Percentiles rank a stretch among this genome's conserved stretches.
phyloP scores from a whole-genome alignment of 345 rosid species.

The Bruguiera sexangula region DNA sequence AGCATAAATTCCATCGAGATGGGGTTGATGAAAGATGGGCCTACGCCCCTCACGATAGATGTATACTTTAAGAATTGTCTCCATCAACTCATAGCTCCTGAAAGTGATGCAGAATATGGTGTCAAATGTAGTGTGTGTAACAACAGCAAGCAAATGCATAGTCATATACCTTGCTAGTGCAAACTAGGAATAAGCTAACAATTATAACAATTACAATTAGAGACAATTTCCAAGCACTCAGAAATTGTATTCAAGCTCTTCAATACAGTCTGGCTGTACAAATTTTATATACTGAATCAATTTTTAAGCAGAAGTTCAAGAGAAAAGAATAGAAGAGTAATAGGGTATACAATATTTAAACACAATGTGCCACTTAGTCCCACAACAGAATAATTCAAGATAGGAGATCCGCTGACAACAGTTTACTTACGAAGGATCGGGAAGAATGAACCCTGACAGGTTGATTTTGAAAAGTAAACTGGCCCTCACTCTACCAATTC shows the following conservation, averaged over 20 bases:
- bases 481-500: background rate
- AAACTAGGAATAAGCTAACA: background rate
- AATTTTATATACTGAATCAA: background rate
- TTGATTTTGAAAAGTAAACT: background rate
- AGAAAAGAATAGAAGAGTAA: background rate
- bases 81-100: constrained; percentile 94
- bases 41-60: constrained; percentile 69
- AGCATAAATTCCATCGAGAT: constrained; percentile 76
- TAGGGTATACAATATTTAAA: background rate
- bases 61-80: constrained; percentile 68
- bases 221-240: background rate
- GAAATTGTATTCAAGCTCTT: background rate
- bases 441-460: background rate
- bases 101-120: constrained; percentile 13
- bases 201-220: background rate
- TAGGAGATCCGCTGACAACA: background rate
- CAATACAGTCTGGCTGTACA: background rate
- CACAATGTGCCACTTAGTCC: background rate
- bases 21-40: constrained; percentile 75
- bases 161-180: too few relatives aligned
- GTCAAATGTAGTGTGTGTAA: background rate
- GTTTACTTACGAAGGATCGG: background rate
- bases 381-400: background rate
- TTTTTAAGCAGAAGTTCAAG: background rate
- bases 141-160: too few relatives aligned